Evolutionary conservation across 2,329 filamentous ascomycete genomes (phyloP), one percentile per base, ranked within the genome.

Genomic region (Ophiostoma quercus): DNA sequence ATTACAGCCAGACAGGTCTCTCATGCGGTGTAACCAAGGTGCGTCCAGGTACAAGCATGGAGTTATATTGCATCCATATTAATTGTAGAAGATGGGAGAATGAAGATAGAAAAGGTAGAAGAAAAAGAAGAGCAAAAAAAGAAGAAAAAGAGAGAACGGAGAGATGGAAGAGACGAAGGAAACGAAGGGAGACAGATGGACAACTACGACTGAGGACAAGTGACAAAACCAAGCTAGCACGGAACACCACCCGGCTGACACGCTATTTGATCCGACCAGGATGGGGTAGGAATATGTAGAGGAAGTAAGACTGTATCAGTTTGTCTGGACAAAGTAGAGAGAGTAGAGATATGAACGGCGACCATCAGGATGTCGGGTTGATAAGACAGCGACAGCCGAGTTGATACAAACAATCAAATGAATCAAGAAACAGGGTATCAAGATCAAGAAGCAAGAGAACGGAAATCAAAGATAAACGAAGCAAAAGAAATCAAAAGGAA

Each of bases 171-270:
- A 34, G 34, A 34, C 4, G 3, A 34, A 34, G n/a, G 4, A 19
- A 54, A 2, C 25, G 25, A 19, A 54, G 47, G 47, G 47, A 43
- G 4, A 16, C n/a, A 1, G 47, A 22, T 14, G n/a, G 19, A 22
- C 6, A 29, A 29, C 16, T 7, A 3, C 6, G 19, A 54, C 3
- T 8, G 51, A 57, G 51, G 51, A 57, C 51, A 9, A 12, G 9
- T n/a, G 51, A 12, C 37, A 39, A 6, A 54, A 12, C 8, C 22
- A 29, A 22, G 51, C 51, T 57, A 57, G 51, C 51, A 57, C 51
- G 51, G 51, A 57, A 57, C 51, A 57, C 22, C 12, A 57, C 51
- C 51, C 51, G 51, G 51, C 25, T 57, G 51, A 57, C 51, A 25
- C 51, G 51, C 22, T 57, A 57, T 57, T 57, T 14, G 51, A 57